phyloP scores from a whole-genome alignment of 345 rosid species.

The Linum trigynum region DNA sequence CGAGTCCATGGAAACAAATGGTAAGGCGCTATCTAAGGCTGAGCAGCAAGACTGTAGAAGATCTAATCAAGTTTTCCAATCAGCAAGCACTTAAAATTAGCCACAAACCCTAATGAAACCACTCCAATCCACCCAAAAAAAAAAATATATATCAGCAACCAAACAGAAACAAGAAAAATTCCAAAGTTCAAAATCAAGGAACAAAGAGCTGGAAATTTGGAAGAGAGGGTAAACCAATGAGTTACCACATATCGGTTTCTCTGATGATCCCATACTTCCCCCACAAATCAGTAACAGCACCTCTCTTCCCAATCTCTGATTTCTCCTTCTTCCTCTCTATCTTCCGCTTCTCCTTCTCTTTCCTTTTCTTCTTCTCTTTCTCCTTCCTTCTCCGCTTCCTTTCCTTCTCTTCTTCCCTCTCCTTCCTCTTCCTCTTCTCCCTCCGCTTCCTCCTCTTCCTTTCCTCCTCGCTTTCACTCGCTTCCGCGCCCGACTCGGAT shows the following conservation, averaged over 20 bases:
- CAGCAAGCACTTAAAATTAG: background rate
- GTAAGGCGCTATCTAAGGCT: too few species aligned
- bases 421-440: background rate
- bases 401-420: background rate
- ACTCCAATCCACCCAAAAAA: background rate
- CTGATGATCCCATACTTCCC: slow-evolving; percentile 85
- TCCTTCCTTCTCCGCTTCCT: slow-evolving; percentile 5
- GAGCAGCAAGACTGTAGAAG: background rate
- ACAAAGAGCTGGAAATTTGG: background rate
- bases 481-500: background rate
- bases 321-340: slow-evolving; percentile 13
- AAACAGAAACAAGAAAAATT: background rate
- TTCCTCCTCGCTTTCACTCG: background rate
- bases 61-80: background rate
- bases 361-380: slow-evolving; percentile 1
- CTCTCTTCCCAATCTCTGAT: slow-evolving; percentile 21
- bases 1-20: background rate
- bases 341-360: slow-evolving; percentile 5
- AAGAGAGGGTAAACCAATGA: background rate
- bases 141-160: background rate
- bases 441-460: background rate
- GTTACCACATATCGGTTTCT: slow-evolving; percentile 96
- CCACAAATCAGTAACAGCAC: slow-evolving; percentile 90
- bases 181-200: background rate
- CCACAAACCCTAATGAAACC: too few species aligned